Percentiles rank a stretch among this genome's conserved stretches.
These are phyloP conservation scores for Canna indica DNA, from an alignment of 176 grass and related monocot species.

Conservation along the genomic window DNA sequence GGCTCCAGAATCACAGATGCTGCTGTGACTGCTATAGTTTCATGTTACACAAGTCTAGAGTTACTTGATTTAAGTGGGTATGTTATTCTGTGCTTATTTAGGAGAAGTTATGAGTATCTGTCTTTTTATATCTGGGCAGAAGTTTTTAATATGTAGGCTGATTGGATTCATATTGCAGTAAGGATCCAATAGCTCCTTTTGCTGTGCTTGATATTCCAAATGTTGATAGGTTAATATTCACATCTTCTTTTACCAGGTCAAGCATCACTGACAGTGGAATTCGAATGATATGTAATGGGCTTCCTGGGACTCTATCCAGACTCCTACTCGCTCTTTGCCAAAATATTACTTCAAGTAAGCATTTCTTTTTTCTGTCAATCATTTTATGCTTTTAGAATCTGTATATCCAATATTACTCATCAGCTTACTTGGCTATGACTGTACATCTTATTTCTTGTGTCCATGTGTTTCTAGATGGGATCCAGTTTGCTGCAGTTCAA, in stretches of 20 bases:
- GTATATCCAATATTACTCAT: not conserved
- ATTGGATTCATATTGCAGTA: not conserved
- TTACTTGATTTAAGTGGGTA: conserved; percentile 94
- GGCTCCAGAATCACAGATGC: conserved; percentile 85
- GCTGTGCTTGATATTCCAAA: not conserved
- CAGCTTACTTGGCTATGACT: not conserved
- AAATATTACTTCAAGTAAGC: conserved; percentile 79
- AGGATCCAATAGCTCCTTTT: not conserved
- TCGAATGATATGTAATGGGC: conserved; percentile 68
- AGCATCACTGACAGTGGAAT: conserved; percentile 73
- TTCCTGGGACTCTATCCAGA: conserved; percentile 47
- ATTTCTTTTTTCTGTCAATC: not conserved
- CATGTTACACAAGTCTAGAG: conserved; percentile 53
- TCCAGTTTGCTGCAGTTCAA: conserved; percentile 59
- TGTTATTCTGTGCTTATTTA: not conserved
- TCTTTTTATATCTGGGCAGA: too few species aligned
- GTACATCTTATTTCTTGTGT: not conserved
- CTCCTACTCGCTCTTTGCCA: conserved; percentile 60
- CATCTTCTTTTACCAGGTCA: conserved; percentile 36
- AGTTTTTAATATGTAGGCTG: too few species aligned
- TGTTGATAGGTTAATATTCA: not conserved
- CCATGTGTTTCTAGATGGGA: conserved; percentile 34
- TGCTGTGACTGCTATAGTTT: conserved; percentile 74
- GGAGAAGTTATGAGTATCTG: too few species aligned
- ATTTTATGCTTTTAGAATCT: not conserved